Base-by-base conservation (phyloP, 2,329 filamentous ascomycete species). In the Neopestalotiopsis sp. region DNA sequence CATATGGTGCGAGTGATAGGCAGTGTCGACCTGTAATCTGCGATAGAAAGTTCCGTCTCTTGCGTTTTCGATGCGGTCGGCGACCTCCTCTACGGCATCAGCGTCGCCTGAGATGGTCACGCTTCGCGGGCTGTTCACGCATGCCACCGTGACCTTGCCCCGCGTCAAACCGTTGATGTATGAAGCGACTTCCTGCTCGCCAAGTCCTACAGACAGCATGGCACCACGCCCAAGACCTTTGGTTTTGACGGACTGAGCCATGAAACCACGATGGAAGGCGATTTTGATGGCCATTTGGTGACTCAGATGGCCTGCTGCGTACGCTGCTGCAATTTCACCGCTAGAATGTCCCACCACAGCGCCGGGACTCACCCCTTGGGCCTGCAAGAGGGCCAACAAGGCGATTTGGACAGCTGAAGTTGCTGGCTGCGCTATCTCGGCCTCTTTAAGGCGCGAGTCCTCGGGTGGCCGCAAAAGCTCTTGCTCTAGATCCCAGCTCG, bases 291-390 rank as follows among this genome's bases (percentile, higher is more conserved):
- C 73, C 14, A 70, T 59, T 13, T 71, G 61, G 5, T 69, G 67
- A 2, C 67, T 65, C 4, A 78, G 63, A 13, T 66, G 66, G 1
- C 77, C 77, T 1, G 76, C 74, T 13, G 76, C 78, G 70, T 81
- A 83, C 2, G 81, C 81, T 1, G 81, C 81, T 0, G 78, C 79
- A 28, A 82, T 75, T 62, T 76, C 74, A 12, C 74, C 74, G 14
- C 71, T 73, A 17, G 74, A 76, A 56, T 76, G 74, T 4, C 74
- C 74, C 5, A 74, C 69, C 9, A 75, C 73, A 2, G 68, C 69
- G 3, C 65, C 32, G 24, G 74, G 73, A 4, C 59, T 49, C 20
- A 76, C 59, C 2, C 69, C 68, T 53, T 70, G 69, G 42, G 57
- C 59, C 13, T 32, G 28, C 1, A 74, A 28, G 30, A 67, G 28